These are phyloP conservation scores for Xylariaceae sp. DNA, from an alignment of 2,329 filamentous ascomycete species.

Conservation along the genomic window DNA sequence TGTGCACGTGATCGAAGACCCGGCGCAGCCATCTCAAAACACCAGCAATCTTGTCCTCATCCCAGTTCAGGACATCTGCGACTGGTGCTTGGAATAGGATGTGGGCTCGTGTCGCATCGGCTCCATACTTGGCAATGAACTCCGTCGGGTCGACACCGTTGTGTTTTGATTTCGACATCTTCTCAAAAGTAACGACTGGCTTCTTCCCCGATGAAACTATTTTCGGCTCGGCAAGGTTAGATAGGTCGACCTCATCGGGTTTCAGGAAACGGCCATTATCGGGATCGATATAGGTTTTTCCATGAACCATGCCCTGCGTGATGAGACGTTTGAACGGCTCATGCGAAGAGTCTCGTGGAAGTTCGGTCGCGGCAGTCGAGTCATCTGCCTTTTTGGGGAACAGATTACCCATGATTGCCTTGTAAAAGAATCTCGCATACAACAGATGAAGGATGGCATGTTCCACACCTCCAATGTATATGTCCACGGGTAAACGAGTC, in stretches of 20 bases:
- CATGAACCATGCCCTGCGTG: slow-evolving; percentile 90
- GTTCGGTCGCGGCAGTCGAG: slow-evolving; percentile 15
- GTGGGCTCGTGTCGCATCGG: slow-evolving; percentile 78
- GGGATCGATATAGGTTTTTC: slow-evolving; percentile 74
- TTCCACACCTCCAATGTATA: slow-evolving; percentile 87
- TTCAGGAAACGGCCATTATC: slow-evolving; percentile 69
- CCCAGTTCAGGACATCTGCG: slow-evolving; percentile 80
- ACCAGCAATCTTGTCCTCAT: slow-evolving; percentile 74
- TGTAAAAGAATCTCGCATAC: slow-evolving; percentile 86
- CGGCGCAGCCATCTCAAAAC: slow-evolving; percentile 75
- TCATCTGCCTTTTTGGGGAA: slow-evolving; percentile 32
- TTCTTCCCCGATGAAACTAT: slow-evolving; percentile 56
- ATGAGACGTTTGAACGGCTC: slow-evolving; percentile 82
- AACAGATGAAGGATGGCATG: slow-evolving; percentile 87
- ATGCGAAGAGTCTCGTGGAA: slow-evolving; percentile 13
- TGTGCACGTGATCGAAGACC: slow-evolving; percentile 53
- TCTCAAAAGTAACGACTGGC: slow-evolving; percentile 68
- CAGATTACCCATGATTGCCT: slow-evolving; percentile 63
- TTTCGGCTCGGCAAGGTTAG: slow-evolving; percentile 49
- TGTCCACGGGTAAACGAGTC: slow-evolving; percentile 65
- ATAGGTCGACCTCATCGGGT: slow-evolving; percentile 66
- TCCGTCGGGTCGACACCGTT: slow-evolving; percentile 79
- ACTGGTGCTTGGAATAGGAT: slow-evolving; percentile 87
- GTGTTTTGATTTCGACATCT: slow-evolving; percentile 94
- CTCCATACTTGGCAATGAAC: slow-evolving; percentile 69